Evolutionary conservation across 352 stramenopile genomes (phyloP).

Genomic region (Pythium aquatile): DNA sequence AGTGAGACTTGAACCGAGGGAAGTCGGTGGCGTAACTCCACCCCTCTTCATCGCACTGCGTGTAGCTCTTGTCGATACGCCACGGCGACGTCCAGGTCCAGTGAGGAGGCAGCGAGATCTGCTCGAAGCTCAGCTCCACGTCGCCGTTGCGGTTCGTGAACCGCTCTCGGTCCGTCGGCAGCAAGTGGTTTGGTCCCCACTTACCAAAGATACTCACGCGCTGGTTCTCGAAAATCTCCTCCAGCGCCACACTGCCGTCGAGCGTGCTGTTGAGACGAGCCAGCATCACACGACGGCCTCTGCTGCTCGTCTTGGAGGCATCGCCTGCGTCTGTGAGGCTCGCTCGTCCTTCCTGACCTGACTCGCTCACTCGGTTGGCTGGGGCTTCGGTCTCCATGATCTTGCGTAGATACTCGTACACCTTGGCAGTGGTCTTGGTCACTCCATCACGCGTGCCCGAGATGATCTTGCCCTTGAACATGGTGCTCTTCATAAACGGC

Average conservation of each 20-base stretch:
- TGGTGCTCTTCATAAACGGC: conserved; percentile 80
- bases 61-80: conserved; percentile 88
- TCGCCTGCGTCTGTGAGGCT: conserved; percentile 3
- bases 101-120: conserved; percentile 62
- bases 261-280: conserved; percentile 65
- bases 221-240: conserved; percentile 90
- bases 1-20: conserved; percentile 79
- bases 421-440: conserved; percentile 49
- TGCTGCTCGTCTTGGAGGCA: conserved; percentile 10
- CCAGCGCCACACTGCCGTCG: conserved; percentile 70
- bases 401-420: conserved; percentile 49
- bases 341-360: neutral
- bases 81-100: conserved; percentile 87
- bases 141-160: conserved; percentile 85
- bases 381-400: conserved; percentile 17
- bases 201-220: conserved; percentile 87
- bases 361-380: neutral
- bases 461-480: conserved; percentile 87
- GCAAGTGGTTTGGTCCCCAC: conserved; percentile 81
- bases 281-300: conserved; percentile 34
- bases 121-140: conserved; percentile 75
- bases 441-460: conserved; percentile 66
- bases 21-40: conserved; percentile 89
- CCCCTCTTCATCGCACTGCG: conserved; percentile 83
- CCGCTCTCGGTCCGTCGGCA: conserved; percentile 73